Evolutionary conservation across 148 eudicot species (phyloP), one percentile per base, ranked within the genome.

Genomic region (Rhododendron griersonianum): DNA sequence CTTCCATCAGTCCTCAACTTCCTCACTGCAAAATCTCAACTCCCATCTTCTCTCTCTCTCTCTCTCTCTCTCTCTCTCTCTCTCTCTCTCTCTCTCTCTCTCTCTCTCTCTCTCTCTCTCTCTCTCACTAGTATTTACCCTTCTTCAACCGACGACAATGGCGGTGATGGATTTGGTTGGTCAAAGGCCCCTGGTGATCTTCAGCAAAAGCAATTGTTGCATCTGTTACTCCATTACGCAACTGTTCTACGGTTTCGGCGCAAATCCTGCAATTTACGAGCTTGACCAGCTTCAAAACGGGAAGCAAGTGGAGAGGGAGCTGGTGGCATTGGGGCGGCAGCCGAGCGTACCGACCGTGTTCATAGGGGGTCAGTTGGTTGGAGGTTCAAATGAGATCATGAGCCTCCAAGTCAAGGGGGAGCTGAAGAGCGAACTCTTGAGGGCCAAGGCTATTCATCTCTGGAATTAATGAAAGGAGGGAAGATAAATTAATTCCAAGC

Each of bases 311-410:
- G 98, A 95, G 28, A 87, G 88, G 82, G 92, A 86, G 5, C 88
- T 95, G 39, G 48, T 85, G 67, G 85, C 79, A 39, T 57, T 90
- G 65, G 95, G 96, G 19, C 87, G 85, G 78, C 81, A 87, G 83
- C 89, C 94, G 7, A 89, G 89, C 77, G 89, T 91, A 35, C 98
- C 98, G 57, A 91, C 92, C 41, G 93, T 95, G 84, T 95, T 88
- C 88, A 93, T 95, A 14, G 96, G 94, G 28, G 88, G 92, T 44
- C 87, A 91, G 65, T 84, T 90, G 83, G 87, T 95, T 25, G 98
- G 98, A 18, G 98, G 98, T 33, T 87, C 96, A 78, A 90, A 94
- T 79, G 95, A 95, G 86, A 90, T 95, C 53, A 88, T 95, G 89
- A 92, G 93, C 89, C 94, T 94, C 75, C 96, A 95, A 75, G 88